These are phyloP conservation scores for Quercus parvula DNA, from an alignment of 306 rosid genomes.

Conservation along the genomic window DNA sequence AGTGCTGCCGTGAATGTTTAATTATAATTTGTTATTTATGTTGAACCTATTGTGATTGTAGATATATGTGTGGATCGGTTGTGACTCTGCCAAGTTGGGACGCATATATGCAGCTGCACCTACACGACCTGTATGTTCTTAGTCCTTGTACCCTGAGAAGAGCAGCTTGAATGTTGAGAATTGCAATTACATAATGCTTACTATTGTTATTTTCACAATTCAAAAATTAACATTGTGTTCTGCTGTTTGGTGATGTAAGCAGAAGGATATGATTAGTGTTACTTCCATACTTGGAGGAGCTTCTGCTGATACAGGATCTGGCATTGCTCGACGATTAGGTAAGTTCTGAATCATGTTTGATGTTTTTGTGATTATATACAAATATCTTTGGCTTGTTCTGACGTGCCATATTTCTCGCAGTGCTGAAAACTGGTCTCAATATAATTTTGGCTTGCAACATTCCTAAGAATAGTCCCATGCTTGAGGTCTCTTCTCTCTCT, in stretches of 20 bases:
- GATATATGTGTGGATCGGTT: conserved; percentile 89
- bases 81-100: conserved; percentile 75
- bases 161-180: no score
- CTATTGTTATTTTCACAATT: neutral
- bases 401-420: conserved; percentile 31
- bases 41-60: conserved; percentile 24
- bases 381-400: neutral
- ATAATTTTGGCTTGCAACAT: conserved; percentile 80
- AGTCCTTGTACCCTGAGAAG: neutral
- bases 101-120: conserved; percentile 81
- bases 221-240: neutral
- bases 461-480: conserved; percentile 68
- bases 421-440: conserved; percentile 73
- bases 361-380: neutral
- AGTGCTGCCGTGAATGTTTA: no score
- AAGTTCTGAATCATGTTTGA: neutral
- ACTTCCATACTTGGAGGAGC: conserved; percentile 80
- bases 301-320: conserved; percentile 83
- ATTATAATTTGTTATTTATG: no score
- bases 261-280: conserved; percentile 57
- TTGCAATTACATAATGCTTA: neutral
- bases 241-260: conserved; percentile 16
- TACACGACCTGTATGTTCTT: conserved; percentile 61
- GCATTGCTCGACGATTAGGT: conserved; percentile 85
- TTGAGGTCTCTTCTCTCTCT: conserved; percentile 54